These are phyloP conservation scores for Aspergillus awamori DNA, from an alignment of 2,329 filamentous ascomycete species.

Conservation along the genomic window DNA sequence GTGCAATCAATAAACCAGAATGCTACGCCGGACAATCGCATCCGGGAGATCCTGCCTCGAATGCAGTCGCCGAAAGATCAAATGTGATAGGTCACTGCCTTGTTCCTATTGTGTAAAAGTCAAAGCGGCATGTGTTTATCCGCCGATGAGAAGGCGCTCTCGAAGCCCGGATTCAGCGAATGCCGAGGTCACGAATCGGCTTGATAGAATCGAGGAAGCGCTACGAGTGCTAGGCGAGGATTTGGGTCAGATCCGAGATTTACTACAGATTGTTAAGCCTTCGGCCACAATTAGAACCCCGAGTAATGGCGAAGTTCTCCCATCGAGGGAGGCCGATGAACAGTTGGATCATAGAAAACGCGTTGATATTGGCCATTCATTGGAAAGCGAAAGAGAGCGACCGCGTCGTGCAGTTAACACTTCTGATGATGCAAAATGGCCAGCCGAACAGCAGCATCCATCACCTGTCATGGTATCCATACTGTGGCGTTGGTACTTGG, in stretches of 20 bases:
- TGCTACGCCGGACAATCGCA: conserved; percentile 14
- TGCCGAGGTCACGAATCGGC: conserved; percentile 1
- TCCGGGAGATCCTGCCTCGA: conserved; percentile 25
- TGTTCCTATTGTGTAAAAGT: conserved; percentile 39
- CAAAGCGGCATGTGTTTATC: conserved; percentile 37
- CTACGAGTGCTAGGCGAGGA: conserved; percentile 1
- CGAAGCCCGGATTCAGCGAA: background rate
- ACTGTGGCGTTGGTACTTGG: conserved; percentile 28
- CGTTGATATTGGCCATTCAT: no score
- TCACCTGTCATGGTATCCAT: conserved; percentile 9
- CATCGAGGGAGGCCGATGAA: background rate
- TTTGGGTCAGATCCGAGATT: conserved; percentile 11
- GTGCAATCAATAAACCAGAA: background rate
- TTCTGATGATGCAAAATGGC: background rate
- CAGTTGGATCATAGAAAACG: no score
- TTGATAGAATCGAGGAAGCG: conserved; percentile 17
- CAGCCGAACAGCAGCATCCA: conserved; percentile 3
- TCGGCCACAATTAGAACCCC: background rate
- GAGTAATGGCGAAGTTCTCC: background rate
- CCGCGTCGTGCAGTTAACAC: background rate
- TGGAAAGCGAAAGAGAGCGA: no score
- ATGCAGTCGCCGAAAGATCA: conserved; percentile 31
- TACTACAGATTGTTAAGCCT: background rate
- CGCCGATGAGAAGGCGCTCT: conserved; percentile 7
- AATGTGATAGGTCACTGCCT: conserved; percentile 26